Conservation (phyloP, 2,329 filamentous ascomycete genomes). For the Colletotrichum sp. region DNA sequence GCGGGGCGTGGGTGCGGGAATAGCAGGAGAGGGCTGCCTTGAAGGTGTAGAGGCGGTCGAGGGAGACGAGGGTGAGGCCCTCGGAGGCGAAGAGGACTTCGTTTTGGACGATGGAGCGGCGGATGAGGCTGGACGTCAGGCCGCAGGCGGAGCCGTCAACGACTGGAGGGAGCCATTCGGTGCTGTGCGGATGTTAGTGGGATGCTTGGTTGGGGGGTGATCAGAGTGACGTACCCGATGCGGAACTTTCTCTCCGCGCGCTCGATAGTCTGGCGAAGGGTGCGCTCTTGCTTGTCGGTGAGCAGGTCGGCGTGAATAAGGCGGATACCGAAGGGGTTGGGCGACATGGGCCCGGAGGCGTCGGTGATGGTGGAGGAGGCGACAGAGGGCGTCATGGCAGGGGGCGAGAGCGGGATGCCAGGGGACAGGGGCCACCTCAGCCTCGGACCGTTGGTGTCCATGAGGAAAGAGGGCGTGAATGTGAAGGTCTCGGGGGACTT, state of each 20-base stretch:
- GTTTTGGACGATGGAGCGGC: conserved; percentile 62
- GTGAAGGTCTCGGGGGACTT: conserved; percentile 34
- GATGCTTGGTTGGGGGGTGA: neutral
- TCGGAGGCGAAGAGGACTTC: conserved; percentile 64
- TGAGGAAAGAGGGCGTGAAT: conserved; percentile 31
- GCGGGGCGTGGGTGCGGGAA: conserved; percentile 45
- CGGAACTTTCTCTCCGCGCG: conserved; percentile 54
- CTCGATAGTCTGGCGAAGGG: conserved; percentile 50
- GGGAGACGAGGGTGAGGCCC: conserved; percentile 61
- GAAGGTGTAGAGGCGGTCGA: conserved; percentile 69
- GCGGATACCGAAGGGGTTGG: conserved; percentile 50
- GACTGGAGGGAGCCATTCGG: conserved; percentile 48
- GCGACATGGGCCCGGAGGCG: conserved; percentile 32
- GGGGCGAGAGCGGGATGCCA: conserved; percentile 41
- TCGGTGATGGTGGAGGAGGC: conserved; percentile 40
- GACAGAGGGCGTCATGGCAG: conserved; percentile 53
- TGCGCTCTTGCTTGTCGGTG: conserved; percentile 49
- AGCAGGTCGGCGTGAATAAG: conserved; percentile 54
- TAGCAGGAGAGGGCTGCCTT: conserved; percentile 65
- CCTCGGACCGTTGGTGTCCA: conserved; percentile 29
- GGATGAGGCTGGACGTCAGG: conserved; percentile 56
- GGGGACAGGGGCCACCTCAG: conserved; percentile 40
- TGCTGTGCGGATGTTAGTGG: conserved; percentile 26
- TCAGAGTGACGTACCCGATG: conserved; percentile 22
- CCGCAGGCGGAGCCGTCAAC: conserved; percentile 46